A percentile compares a stretch with the other conserved stretches of the same genome.
Conservation (phyloP, 2,329 filamentous ascomycete genomes). For the Xylaria arbuscula region DNA sequence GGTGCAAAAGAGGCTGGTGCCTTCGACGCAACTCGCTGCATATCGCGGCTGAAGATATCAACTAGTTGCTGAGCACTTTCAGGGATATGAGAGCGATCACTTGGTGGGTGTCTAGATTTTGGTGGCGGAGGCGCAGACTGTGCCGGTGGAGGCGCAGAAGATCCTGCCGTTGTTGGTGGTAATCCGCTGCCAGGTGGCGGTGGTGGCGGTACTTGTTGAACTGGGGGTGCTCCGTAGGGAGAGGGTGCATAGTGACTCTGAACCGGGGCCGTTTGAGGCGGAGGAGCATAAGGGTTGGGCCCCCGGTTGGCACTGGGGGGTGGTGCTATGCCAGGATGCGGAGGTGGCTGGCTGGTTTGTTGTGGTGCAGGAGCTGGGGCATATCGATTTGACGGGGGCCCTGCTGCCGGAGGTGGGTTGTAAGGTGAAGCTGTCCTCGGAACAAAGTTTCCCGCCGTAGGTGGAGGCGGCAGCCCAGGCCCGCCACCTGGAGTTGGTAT, state of each 20-base stretch:
- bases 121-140: conserved; percentile 63
- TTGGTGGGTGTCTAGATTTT: conserved; percentile 78
- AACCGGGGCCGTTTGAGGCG: conserved; percentile 59
- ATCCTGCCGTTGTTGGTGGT: conserved; percentile 49
- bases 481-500: conserved; percentile 50
- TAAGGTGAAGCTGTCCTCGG: conserved; percentile 86
- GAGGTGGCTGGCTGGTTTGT: conserved; percentile 58
- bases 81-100: conserved; percentile 92
- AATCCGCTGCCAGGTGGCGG: conserved; percentile 53
- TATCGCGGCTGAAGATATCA: conserved; percentile 82
- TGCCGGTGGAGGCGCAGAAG: conserved; percentile 60
- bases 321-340: conserved; percentile 46
- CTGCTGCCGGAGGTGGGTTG: conserved; percentile 77
- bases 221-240: conserved; percentile 58
- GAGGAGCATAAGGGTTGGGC: conserved; percentile 60
- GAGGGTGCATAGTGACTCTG: conserved; percentile 72
- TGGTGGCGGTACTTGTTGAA: conserved; percentile 56
- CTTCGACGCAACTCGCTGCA: conserved; percentile 86
- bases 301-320: conserved; percentile 54
- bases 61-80: conserved; percentile 79
- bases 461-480: conserved; percentile 52
- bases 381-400: conserved; percentile 80
- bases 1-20: conserved; percentile 87
- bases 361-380: conserved; percentile 73
- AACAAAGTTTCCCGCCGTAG: conserved; percentile 64